phyloP scores from a whole-genome alignment of 768 basidiomycete genomes.

The Pleurotus platypus region DNA sequence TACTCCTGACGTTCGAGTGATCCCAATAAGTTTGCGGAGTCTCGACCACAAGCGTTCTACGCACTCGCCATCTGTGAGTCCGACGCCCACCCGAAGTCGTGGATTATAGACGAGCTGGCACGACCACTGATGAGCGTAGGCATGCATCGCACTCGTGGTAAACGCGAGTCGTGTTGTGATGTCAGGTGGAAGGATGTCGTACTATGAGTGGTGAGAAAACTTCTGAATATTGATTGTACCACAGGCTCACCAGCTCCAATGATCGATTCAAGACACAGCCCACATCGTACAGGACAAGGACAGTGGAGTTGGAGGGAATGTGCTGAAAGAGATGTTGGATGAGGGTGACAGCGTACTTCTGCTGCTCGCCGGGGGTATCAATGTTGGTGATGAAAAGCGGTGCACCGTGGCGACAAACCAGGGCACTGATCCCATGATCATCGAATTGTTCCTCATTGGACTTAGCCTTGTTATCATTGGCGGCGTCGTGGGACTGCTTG shows the following conservation, averaged over 20 bases:
- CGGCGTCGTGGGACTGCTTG: constrained; percentile 20
- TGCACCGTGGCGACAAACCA: constrained; percentile 29
- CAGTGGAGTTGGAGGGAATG: constrained; percentile 16
- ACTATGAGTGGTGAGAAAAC: constrained; percentile 22
- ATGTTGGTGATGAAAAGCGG: constrained; percentile 29
- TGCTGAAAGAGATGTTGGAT: constrained; percentile 23
- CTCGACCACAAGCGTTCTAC: constrained; percentile 30
- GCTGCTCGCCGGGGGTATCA: constrained; percentile 24
- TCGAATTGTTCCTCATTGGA: constrained; percentile 11
- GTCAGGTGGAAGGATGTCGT: constrained; percentile 15
- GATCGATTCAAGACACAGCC: constrained; percentile 23
- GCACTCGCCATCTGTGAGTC: constrained; percentile 31
- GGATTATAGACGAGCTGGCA: constrained; percentile 33
- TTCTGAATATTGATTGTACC: not conserved
- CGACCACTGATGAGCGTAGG: constrained; percentile 29
- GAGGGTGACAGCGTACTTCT: constrained; percentile 25
- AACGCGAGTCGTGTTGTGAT: constrained; percentile 18
- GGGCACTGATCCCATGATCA: constrained; percentile 27
- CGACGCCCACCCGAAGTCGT: constrained; percentile 21
- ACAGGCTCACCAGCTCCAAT: constrained; percentile 14
- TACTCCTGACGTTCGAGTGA: constrained; percentile 15
- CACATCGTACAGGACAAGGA: constrained; percentile 23
- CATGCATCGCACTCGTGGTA: constrained; percentile 29
- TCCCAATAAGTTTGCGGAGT: constrained; percentile 17
- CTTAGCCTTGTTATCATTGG: constrained; percentile 19